These are phyloP conservation scores for Boletus fagicola DNA, from an alignment of 768 basidiomycete species.

Conservation along the genomic window DNA sequence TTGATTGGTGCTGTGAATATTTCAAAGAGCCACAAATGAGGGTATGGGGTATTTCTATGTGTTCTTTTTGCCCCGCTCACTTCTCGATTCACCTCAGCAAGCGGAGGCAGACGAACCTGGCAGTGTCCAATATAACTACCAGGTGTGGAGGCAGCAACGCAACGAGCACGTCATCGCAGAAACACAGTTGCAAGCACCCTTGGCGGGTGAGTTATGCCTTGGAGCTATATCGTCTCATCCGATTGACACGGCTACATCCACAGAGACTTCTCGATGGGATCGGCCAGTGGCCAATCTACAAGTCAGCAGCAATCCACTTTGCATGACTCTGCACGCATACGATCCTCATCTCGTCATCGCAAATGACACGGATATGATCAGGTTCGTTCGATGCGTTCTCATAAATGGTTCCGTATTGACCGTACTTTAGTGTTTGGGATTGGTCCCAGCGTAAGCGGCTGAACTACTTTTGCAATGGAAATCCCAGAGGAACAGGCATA, in stretches of 20 bases:
- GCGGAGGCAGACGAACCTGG: slow-evolving; percentile 96
- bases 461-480: slow-evolving; percentile 86
- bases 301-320: slow-evolving; percentile 58
- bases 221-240: slow-evolving; percentile 21
- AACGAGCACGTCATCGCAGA: slow-evolving; percentile 78
- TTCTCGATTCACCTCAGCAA: slow-evolving; percentile 53
- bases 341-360: slow-evolving; percentile 86
- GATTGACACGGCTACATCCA: slow-evolving; percentile 1
- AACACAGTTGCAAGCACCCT: slow-evolving; percentile 65
- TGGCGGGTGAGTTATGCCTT: slow-evolving; percentile 58
- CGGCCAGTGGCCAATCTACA: slow-evolving; percentile 65
- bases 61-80: slow-evolving; percentile 8
- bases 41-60: slow-evolving; percentile 45
- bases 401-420: background rate
- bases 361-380: slow-evolving; percentile 83
- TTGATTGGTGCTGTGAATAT: slow-evolving; percentile 96
- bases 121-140: slow-evolving; percentile 89
- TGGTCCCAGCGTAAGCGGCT: slow-evolving; percentile 82
- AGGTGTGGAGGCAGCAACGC: slow-evolving; percentile 89
- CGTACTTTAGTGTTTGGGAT: slow-evolving; percentile 76
- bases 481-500: slow-evolving; percentile 75
- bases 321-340: slow-evolving; percentile 88
- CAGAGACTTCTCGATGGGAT: slow-evolving; percentile 72
- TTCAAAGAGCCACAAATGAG: slow-evolving; percentile 99
- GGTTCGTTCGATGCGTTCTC: slow-evolving; percentile 43